Percentiles rank a stretch among this genome's conserved stretches.
phyloP scores from a whole-genome alignment of 2,329 filamentous ascomycete species.

The Diaporthe citrichinensis region DNA sequence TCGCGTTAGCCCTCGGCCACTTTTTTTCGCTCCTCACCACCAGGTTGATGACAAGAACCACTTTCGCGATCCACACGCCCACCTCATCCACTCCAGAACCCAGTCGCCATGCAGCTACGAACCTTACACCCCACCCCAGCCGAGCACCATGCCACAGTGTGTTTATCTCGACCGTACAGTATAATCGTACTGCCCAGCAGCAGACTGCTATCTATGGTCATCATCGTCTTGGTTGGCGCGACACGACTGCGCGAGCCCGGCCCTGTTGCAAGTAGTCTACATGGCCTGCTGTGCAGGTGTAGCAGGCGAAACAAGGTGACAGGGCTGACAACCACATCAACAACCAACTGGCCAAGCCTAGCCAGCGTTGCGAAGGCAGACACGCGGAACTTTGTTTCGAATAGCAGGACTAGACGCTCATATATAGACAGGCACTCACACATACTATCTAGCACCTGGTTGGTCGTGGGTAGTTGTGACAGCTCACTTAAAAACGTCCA shows the following conservation, averaged over 20 bases:
- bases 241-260: not conserved
- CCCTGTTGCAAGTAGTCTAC: not conserved
- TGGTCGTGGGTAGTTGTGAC: not conserved
- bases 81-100: conserved; percentile 35
- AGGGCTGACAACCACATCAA: not conserved
- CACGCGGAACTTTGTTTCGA: not conserved
- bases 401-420: not conserved
- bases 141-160: not conserved
- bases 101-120: conserved; percentile 36
- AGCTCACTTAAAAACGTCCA: too few species aligned
- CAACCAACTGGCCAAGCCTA: not conserved
- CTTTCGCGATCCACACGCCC: conserved; percentile 15
- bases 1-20: conserved; percentile 26
- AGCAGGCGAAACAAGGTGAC: too few species aligned
- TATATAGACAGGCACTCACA: not conserved
- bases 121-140: conserved; percentile 29
- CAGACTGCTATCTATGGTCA: not conserved
- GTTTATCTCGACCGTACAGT: not conserved
- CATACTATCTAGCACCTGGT: not conserved
- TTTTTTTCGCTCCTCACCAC: conserved; percentile 24
- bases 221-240: not conserved
- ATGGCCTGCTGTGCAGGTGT: not conserved
- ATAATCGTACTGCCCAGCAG: not conserved
- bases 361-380: not conserved
- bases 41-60: conserved; percentile 33